These are phyloP conservation scores for Incumbomyces delicatus DNA, from an alignment of 2,329 filamentous ascomycete genomes.

Conservation along the genomic window DNA sequence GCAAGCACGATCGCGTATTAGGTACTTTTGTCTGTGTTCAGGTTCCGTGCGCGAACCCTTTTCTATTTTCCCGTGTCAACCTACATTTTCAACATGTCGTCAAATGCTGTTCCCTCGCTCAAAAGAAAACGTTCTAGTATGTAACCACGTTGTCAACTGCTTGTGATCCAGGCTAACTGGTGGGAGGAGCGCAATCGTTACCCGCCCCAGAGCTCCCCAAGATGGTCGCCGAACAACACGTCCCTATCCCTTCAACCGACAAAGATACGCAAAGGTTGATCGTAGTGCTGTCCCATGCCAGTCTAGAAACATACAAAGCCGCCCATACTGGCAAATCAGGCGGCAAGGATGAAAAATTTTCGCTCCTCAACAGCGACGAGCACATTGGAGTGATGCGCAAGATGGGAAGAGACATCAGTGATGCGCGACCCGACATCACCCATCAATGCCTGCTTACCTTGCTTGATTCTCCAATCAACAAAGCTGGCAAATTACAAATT, in stretches of 20 bases:
- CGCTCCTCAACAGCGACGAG: slow-evolving; percentile 94
- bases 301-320: slow-evolving; percentile 93
- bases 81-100: slow-evolving; percentile 4
- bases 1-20: too few relatives aligned
- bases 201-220: slow-evolving; percentile 84
- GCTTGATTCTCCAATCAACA: slow-evolving; percentile 96
- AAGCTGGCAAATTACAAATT: slow-evolving; percentile 92
- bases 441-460: slow-evolving; percentile 97
- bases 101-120: slow-evolving; percentile 6
- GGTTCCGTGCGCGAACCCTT: too few relatives aligned
- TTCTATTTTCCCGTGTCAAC: too few relatives aligned
- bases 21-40: too few relatives aligned
- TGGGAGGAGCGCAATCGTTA: slow-evolving; percentile 80
- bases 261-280: slow-evolving; percentile 88
- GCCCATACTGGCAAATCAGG: slow-evolving; percentile 59
- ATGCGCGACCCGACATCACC: slow-evolving; percentile 93
- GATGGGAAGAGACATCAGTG: slow-evolving; percentile 98
- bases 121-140: slow-evolving; percentile 18
- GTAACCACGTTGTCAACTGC: background rate
- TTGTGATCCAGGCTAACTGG: too few relatives aligned
- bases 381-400: slow-evolving; percentile 99
- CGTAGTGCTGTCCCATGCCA: slow-evolving; percentile 93
- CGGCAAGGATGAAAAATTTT: slow-evolving; percentile 87
- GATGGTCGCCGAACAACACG: slow-evolving; percentile 85
- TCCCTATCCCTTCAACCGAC: slow-evolving; percentile 72